phyloP scores from a whole-genome alignment of 768 basidiomycete genomes.

The Panellus pusillus region DNA sequence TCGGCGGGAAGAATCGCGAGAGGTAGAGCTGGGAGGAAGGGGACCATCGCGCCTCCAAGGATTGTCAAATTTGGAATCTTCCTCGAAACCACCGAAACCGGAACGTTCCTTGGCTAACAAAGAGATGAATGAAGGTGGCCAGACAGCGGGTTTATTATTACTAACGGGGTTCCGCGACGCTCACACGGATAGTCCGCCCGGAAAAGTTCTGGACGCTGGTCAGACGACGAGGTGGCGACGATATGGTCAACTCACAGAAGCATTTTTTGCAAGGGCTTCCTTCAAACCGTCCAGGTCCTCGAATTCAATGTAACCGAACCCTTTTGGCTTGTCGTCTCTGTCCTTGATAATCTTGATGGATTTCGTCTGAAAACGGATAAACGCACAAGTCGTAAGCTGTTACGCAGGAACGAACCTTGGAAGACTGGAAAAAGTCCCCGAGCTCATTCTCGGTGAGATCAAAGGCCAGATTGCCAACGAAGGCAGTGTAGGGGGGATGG shows the following conservation, averaged over 20 bases:
- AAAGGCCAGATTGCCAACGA: slow-evolving; percentile 92
- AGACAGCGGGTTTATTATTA: slow-evolving; percentile 23
- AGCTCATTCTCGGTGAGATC: slow-evolving; percentile 86
- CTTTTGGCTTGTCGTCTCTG: slow-evolving; percentile 92
- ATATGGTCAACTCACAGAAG: slow-evolving; percentile 50
- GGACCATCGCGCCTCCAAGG: slow-evolving; percentile 90
- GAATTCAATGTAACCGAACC: slow-evolving; percentile 98
- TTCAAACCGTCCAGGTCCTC: slow-evolving; percentile 83
- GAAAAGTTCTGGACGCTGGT: slow-evolving; percentile 54
- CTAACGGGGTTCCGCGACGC: slow-evolving; percentile 95
- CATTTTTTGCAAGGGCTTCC: slow-evolving; percentile 72
- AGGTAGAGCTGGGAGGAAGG: slow-evolving; percentile 64
- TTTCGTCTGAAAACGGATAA: slow-evolving; percentile 52
- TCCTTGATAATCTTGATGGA: slow-evolving; percentile 93
- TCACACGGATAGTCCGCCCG: slow-evolving; percentile 82
- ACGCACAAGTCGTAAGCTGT: not conserved
- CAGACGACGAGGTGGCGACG: not conserved
- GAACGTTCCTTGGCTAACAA: slow-evolving; percentile 72
- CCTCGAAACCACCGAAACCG: slow-evolving; percentile 60
- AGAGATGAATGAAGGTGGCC: slow-evolving; percentile 11
- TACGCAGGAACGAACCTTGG: slow-evolving; percentile 44
- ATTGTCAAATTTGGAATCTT: slow-evolving; percentile 79
- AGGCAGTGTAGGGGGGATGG: slow-evolving; percentile 93
- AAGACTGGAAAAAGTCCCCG: slow-evolving; percentile 72
- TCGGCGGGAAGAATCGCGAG: slow-evolving; percentile 64